phyloP scores from a whole-genome alignment of 2,329 filamentous ascomycete genomes.

The Microdochium trichocladiopsis region DNA sequence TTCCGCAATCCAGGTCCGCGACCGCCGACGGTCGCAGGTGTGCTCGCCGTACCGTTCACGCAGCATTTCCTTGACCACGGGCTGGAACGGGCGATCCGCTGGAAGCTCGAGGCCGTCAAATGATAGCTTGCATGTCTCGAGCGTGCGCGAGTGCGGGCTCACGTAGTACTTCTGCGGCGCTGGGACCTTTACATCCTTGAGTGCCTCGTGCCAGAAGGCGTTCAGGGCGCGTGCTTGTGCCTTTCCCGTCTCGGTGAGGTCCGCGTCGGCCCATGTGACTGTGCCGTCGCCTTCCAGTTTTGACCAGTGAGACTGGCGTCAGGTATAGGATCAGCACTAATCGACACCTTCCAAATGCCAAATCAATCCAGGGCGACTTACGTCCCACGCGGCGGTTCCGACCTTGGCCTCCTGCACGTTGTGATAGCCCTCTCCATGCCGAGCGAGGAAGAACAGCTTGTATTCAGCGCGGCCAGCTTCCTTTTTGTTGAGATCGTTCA shows the following conservation, averaged over 20 bases:
- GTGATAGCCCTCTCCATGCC: constrained; percentile 48
- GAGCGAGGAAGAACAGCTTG: constrained; percentile 32
- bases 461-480: background rate
- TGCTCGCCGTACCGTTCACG: constrained; percentile 54
- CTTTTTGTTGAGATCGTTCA: background rate
- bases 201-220: constrained; percentile 40
- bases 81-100: constrained; percentile 31
- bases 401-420: constrained; percentile 46
- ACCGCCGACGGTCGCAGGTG: constrained; percentile 52
- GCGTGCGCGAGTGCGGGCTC: constrained; percentile 50
- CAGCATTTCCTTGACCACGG: constrained; percentile 49
- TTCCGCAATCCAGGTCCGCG: constrained; percentile 36
- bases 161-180: constrained; percentile 48
- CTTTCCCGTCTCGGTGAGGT: constrained; percentile 44
- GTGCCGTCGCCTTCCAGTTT: constrained; percentile 28
- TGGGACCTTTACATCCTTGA: constrained; percentile 37
- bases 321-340: background rate
- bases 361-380: constrained; percentile 10
- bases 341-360: no score
- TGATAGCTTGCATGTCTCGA: constrained; percentile 46
- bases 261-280: constrained; percentile 31
- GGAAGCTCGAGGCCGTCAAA: constrained; percentile 34
- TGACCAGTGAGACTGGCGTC: constrained; percentile 19
- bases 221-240: constrained; percentile 45
- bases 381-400: constrained; percentile 49